These are phyloP conservation scores for Tirmania nivea DNA, from an alignment of 495 filamentous ascomycete genomes.

Conservation along the genomic window DNA sequence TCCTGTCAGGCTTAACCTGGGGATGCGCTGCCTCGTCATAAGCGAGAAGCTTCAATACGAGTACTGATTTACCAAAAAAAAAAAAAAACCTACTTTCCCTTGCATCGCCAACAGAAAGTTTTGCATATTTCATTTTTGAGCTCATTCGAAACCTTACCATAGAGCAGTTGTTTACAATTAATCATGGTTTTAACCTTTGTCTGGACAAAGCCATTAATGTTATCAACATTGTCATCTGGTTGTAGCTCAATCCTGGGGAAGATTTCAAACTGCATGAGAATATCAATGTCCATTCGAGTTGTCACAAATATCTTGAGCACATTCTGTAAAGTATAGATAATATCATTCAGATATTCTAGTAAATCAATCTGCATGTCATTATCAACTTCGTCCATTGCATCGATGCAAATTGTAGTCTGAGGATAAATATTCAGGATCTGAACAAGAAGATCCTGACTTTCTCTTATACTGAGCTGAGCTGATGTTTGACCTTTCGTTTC, in stretches of 20 bases:
- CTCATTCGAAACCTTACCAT: background rate
- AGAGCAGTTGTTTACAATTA: background rate
- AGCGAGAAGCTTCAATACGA: no score
- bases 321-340: background rate
- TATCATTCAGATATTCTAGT: background rate
- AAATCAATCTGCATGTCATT: background rate
- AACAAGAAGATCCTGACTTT: slow-evolving; percentile 1
- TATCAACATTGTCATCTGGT: slow-evolving; percentile 2
- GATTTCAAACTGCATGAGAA: background rate
- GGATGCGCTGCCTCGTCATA: no score
- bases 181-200: slow-evolving; percentile 2
- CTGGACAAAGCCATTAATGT: slow-evolving; percentile 8
- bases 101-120: no score
- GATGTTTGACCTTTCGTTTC: no score
- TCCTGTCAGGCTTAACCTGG: no score
- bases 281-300: slow-evolving; percentile 8
- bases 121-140: no score
- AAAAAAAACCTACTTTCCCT: no score
- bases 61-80: no score
- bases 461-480: background rate
- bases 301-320: slow-evolving; percentile 12
- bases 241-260: slow-evolving; percentile 7
- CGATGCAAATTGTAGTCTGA: slow-evolving; percentile 8
- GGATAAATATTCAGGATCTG: background rate
- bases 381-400: slow-evolving; percentile 12